Base-by-base conservation (phyloP, 345 rosid species). In the Mallotus nudiflorus region DNA sequence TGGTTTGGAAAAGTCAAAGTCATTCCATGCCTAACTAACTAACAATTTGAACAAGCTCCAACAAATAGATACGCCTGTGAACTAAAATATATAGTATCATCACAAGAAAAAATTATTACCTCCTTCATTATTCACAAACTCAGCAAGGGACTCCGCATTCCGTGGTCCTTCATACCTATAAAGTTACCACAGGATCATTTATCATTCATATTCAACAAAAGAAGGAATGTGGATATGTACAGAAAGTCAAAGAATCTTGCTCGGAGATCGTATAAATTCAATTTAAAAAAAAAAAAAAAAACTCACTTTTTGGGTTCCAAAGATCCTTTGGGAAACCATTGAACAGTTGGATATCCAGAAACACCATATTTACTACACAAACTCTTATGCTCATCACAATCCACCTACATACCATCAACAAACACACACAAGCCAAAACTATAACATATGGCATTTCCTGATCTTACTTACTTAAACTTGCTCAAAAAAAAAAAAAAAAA, bases 281-380 rank as follows among this genome's bases (percentile, higher is more conserved):
- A n/a, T n/a, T n/a, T n/a, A n/a, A n/a, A n/a, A n/a, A n/a, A n/a
- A n/a, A n/a, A n/a, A n/a, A n/a, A n/a, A n/a, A n/a, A n/a, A n/a
- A n/a, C n/a, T 86, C 82, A 95, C 99, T 90, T 90, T 77, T 91
- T 89, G 67, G 98, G 91, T 64, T 96, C 98, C 74, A 89, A 80
- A 53, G 97, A 88, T 64, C 99, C 99, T 82, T 92, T 96, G 18
- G 96, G 90, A 75, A 96, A 92, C 99, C 99, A 96, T 28, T 92
- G 87, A 69, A 96, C 58, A 3, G 98, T 91, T n/a, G 99, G 99
- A 75, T 92, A 96, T 53, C 99, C 96, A 69, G 89, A 81, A 73
- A 96, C 99, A 15, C 97, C 98, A 65, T 85, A 91, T 77, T 92
- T 96, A 83, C 90, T 79, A 75, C 99, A 92, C 6, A 92, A 35